A percentile compares a stretch with the other conserved stretches of the same genome.
Conservation (phyloP, 768 basidiomycete species). For the Hysterangium stoloniferum region DNA sequence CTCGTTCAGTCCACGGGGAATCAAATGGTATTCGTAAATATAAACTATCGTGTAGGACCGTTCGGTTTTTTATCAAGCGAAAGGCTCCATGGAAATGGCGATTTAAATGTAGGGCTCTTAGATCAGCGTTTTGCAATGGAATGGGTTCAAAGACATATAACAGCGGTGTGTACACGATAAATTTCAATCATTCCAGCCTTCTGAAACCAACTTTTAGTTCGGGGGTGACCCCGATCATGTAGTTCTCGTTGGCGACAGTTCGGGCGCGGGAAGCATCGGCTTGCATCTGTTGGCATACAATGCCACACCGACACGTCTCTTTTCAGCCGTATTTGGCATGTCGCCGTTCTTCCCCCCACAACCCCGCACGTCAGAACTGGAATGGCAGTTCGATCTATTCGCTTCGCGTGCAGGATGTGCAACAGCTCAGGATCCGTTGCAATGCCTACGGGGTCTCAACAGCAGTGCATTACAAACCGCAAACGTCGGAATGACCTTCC, state of each 20-base stretch:
- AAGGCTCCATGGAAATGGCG: conserved; percentile 29
- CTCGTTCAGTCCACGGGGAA: conserved; percentile 10
- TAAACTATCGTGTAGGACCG: conserved; percentile 15
- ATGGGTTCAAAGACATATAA: conserved; percentile 34
- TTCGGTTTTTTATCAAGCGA: conserved; percentile 26
- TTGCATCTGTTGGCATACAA: conserved; percentile 12
- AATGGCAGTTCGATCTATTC: conserved; percentile 13
- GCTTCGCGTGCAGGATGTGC: conserved; percentile 42
- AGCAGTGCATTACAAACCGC: conserved; percentile 27
- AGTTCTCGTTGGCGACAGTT: conserved; percentile 12
- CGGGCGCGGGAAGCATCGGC: conserved; percentile 14
- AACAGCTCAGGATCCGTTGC: conserved; percentile 46
- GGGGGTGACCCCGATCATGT: conserved; percentile 15
- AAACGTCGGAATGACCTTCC: conserved; percentile 23
- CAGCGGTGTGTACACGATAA: conserved; percentile 24
- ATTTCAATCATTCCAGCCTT: too few relatives aligned
- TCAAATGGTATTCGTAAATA: conserved; percentile 13
- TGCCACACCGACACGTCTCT: conserved; percentile 10
- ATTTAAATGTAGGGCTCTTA: conserved; percentile 32
- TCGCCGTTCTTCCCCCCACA: conserved; percentile 12
- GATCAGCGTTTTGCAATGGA: conserved; percentile 35
- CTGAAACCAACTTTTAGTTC: too few relatives aligned
- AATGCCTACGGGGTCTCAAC: conserved; percentile 25
- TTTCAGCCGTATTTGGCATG: conserved; percentile 10
- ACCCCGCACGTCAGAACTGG: conserved; percentile 1